A percentile compares a stretch with the other conserved stretches of the same genome.
These are phyloP conservation scores for Sicyos edulis DNA, from an alignment of 306 rosid species.

Conservation along the genomic window DNA sequence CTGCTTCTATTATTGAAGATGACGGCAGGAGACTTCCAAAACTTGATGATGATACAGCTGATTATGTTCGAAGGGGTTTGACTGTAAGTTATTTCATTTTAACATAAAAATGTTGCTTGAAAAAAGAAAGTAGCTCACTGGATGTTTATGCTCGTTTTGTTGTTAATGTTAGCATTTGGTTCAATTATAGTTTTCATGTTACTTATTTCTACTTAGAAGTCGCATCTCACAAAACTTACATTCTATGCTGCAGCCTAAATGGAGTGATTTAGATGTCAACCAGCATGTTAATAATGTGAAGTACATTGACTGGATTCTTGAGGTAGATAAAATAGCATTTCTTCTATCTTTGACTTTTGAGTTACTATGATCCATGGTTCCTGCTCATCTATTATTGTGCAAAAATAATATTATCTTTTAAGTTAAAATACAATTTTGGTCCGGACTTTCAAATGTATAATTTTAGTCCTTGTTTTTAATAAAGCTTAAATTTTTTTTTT, in stretches of 20 bases:
- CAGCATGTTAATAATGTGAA: conserved; percentile 99
- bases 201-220: not conserved
- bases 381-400: not conserved
- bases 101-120: not conserved
- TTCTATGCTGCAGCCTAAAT: conserved; percentile 61
- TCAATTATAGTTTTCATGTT: not conserved
- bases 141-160: not conserved
- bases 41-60: conserved; percentile 67
- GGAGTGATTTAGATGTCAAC: conserved; percentile 88
- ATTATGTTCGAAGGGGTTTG: conserved; percentile 53
- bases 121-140: not conserved
- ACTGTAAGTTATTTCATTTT: conserved; percentile 44
- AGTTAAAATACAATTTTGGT: too few species aligned
- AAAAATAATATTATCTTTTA: not conserved
- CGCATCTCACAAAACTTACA: conserved; percentile 1
- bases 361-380: not conserved
- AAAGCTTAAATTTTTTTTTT: too few species aligned
- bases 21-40: conserved; percentile 67
- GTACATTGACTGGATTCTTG: conserved; percentile 98
- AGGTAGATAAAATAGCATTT: conserved; percentile 44
- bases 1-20: conserved; percentile 59
- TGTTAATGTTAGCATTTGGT: not conserved
- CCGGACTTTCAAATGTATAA: not conserved
- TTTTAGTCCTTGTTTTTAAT: too few species aligned
- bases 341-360: not conserved